Percentiles rank a stretch among this genome's conserved stretches.
Evolutionary conservation across 495 filamentous ascomycete genomes (phyloP).

Genomic region (Opeltia flavorubescens): DNA sequence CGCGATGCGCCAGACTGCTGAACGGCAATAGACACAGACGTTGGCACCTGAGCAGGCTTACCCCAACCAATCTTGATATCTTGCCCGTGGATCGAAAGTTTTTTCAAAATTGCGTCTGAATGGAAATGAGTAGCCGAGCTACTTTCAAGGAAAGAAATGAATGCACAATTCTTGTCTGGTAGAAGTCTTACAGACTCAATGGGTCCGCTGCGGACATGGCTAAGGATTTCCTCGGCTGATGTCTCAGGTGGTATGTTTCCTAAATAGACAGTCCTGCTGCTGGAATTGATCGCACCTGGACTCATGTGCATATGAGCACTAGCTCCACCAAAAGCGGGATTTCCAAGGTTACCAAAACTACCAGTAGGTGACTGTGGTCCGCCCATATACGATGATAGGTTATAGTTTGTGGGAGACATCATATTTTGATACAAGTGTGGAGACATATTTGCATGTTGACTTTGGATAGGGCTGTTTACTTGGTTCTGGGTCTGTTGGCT

Average conservation of each 20-base stretch:
- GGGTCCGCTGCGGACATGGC: constrained; percentile 92
- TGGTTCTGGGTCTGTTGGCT: constrained; percentile 45
- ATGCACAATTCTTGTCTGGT: constrained; percentile 98
- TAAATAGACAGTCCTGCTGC: constrained; percentile 90
- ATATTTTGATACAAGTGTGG: constrained; percentile 66
- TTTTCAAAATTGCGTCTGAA: constrained; percentile 98
- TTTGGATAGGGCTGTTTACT: constrained; percentile 46
- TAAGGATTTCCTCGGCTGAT: constrained; percentile 92
- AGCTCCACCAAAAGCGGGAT: constrained; percentile 42
- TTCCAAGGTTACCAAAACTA: constrained; percentile 46
- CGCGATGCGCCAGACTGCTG: constrained; percentile 97
- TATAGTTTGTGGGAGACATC: constrained; percentile 61
- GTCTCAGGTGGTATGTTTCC: constrained; percentile 98
- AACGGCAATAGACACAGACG: constrained; percentile 87
- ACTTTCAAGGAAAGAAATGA: constrained; percentile 96
- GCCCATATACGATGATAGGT: constrained; percentile 55
- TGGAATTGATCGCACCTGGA: constrained; percentile 72
- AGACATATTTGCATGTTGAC: constrained; percentile 48
- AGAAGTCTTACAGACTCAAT: constrained; percentile 95
- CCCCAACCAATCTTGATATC: constrained; percentile 99
- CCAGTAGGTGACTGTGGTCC: constrained; percentile 79
- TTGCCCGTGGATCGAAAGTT: constrained; percentile 91
- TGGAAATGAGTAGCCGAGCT: constrained; percentile 97
- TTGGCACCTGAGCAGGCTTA: constrained; percentile 95
- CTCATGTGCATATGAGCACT: constrained; percentile 58